These are phyloP conservation scores for Syzygium malaccense DNA, from an alignment of 441 rosid species.

Conservation along the genomic window DNA sequence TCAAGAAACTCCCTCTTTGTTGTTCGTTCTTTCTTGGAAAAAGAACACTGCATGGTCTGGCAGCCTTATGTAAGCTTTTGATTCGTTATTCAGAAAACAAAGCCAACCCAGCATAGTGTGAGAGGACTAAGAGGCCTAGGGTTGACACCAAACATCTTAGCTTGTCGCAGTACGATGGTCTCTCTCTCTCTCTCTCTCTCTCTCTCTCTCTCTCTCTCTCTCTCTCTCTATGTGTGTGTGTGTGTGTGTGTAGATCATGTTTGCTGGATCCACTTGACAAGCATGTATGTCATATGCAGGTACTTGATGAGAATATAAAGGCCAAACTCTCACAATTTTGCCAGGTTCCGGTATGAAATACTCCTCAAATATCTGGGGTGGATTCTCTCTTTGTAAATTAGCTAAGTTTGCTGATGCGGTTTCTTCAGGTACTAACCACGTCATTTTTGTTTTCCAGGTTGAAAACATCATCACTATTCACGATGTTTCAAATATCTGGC, in stretches of 20 bases:
- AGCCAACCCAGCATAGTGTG: conserved; percentile 1
- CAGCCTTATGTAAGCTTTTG: neutral
- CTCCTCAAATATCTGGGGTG: neutral
- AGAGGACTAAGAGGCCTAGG: neutral
- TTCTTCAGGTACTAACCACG: neutral
- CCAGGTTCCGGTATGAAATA: conserved; percentile 7
- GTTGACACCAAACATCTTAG: neutral
- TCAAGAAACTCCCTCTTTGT: neutral
- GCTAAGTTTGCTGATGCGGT: neutral
- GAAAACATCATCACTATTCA: neutral
- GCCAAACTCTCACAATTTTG: neutral
- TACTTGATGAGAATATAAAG: neutral
- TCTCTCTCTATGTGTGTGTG: too few species aligned
- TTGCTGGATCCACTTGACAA: neutral
- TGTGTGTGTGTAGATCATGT: neutral
- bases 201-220: neutral
- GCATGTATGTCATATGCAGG: neutral
- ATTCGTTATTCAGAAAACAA: neutral
- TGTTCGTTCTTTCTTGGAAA: neutral
- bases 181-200: neutral
- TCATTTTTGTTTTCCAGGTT: neutral
- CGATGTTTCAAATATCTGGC: neutral
- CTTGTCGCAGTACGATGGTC: neutral
- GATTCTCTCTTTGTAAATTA: neutral
- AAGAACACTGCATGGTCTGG: neutral